Evolutionary conservation across 371 early-diverging fungal species (phyloP), one percentile per base, ranked within the genome.

Genomic region (Mucor sp.): DNA sequence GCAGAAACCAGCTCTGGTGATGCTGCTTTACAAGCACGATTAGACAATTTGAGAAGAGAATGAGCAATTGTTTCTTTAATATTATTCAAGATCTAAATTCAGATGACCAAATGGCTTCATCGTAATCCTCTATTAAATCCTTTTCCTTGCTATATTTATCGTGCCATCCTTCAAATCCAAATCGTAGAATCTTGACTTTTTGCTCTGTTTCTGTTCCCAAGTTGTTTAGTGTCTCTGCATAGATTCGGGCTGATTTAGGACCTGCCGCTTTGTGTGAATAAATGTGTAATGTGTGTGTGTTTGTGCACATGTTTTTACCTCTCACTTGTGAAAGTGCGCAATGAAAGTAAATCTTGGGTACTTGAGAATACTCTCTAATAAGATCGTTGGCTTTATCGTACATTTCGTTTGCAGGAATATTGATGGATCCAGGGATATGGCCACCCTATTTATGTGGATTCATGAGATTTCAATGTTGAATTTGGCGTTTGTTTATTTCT

Each of bases 21-120:
- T 81, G 93, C 92, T 59, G 93, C 93, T n/a, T 80, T 96, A 65
- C 94, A 95, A 77, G 95, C 95, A n/a, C 85, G 97, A 61, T 80
- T 96, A 69, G 92, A 95, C 69, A 94, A 94, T 65, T 84, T 96
- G 66, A 90, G 95, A 72, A 80, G 92, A 60, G 95, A 96, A 77
- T 94, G 88, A 12, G 37, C 14, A 37, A 37, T 37, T 4, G 1
- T n/a, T 48, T 8, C 17, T 50, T 50, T 57, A n/a, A n/a, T n/a
- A n/a, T n/a, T n/a, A 58, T 63, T 48, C 48, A 50, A 50, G 21
- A 50, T 50, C 50, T 12, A 50, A 6, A 50, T 50, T 50, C 63
- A 60, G 62, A 75, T 60, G 66, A 71, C 92, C 91, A 91, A 23
- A 83, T 71, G 25, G 82, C 77, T 1, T 72, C 69, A 63, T 89